Evolutionary conservation across 2,329 filamentous ascomycete species (phyloP), one percentile per base, ranked within the genome.

Genomic region (Seiridium cupressi): DNA sequence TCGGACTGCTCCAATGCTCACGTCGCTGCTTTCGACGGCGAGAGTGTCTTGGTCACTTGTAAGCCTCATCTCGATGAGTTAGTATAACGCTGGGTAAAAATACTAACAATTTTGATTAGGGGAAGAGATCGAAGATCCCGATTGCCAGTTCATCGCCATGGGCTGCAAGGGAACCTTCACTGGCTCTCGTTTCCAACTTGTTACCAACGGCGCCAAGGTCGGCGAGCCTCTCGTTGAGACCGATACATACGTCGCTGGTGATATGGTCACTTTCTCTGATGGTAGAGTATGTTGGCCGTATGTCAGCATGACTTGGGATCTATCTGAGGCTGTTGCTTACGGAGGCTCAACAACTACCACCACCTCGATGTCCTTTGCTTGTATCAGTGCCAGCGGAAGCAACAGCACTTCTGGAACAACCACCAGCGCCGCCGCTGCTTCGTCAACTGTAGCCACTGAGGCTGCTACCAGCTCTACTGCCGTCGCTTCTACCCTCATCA

Each of bases 261-360:
- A 88, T 66, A 86, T 88, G 78, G 84, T 85, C 9, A 85, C 82
- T 38, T 81, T 85, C 76, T 65, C 73, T n/a, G 82, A 85, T 61
- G 82, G 81, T 31, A 77, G 81, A 53, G 77, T 88, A 65, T 88
- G 85, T 77, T 88, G 83, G 84, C 84, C 84, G 34, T 86, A 85
- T 63, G 81, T 85, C 57, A 76, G 76, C 69, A 84, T 84, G 81
- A 74, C 74, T 40, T 86, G 84, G 84, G 72, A 75, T 60, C 68
- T 82, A 53, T 73, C 73, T 55, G 61, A 64, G 55, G 65, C 74
- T 11, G 66, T 66, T 13, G 61, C 65, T 61, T 61, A 61, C 46
- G 60, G 56, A 10, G 63, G 61, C 7, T 61, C 63, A 3, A 62
- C 68, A 53, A 62, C 62, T 35, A 72, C 66, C 26, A 70, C 72